Base-by-base conservation (phyloP, 495 filamentous ascomycete genomes). In the Lophiostoma macrostomum region DNA sequence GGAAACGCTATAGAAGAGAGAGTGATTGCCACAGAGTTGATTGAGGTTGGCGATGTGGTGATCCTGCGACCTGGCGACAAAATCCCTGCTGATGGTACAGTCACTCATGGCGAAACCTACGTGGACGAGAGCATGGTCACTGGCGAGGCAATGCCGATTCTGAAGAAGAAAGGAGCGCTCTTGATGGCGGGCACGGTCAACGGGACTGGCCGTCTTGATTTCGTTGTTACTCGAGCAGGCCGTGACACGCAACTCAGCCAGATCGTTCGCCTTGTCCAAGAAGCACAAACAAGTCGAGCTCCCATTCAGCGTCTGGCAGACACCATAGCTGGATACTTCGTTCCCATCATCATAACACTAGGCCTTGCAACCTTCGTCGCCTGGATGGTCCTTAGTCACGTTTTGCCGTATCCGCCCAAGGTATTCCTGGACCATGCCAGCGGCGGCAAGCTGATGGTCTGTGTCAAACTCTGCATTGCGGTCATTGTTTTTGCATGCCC, bases 71-170 rank as follows among this genome's bases (percentile, higher is more conserved):
- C 93, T 1, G 93, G 93, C 45, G 94, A 97, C 69, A 97, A 96
- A 68, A 89, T 99, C 40, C 91, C 93, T 2, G 94, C 91, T 0
- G 93, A 99, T 67, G 93, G 93, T 18, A 77, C 80, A 28, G 81
- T 99, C 39, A 87, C 90, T 36, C 77, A 84, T 23, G 93, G 93
- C 8, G 88, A 96, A 70, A 91, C 87, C 20, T 96, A 91, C 64
- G 81, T 97, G 32, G 90, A 99, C 61, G 93, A 99, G 67, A 95
- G 89, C 64, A 97, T 97, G 94, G 90, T 99, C 32, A 99, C 94
- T 11, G 93, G 93, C 46, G 93, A 99, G 72, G 85, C 91, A 2
- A 86, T 95, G 73, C 90, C 91, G 0, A 89, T 97, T 29, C 81
- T 87, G 53, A 99, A 97, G 67, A 79, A 77, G 48, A 86, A 87